Evolutionary conservation across 805 yeast species (phyloP), one percentile per base, ranked within the genome.

Genomic region (Ogataea wickerhamii): DNA sequence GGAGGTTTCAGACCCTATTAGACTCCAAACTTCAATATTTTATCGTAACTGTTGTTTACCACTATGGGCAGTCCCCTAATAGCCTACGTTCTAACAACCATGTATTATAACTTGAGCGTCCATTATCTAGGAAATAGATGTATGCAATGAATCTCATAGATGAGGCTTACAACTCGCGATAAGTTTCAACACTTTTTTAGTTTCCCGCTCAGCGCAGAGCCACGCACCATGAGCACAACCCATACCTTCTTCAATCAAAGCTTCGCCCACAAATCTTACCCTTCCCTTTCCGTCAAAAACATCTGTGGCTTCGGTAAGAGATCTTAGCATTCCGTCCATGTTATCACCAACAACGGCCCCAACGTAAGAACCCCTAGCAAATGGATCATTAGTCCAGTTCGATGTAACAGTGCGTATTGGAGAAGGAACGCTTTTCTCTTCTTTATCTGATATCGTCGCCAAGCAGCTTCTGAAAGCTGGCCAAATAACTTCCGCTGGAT

Each of bases 221-320:
- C 74, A 76, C 0, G 82, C 82, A 3, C 80, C 82, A 51, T 76
- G 80, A 3, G 69, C 78, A 55, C 80, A 76, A 1, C 80, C 81
- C 24, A 70, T 69, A 5, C 80, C 81, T 31, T 70, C 74, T 34
- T 61, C 58, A 19, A 62, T 63, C 6, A 78, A 62, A 43, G 74
- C 80, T 50, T 76, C 82, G 4, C 82, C 81, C 1, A 78, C 80
- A 60, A 76, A 76, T 28, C 79, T 58, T 20, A 76, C 64, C 17
- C 68, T 50, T 10, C 63, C 63, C 28, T 48, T 45, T 17, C 64
- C 65, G 25, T 61, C 60, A 34, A 61, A 55, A 19, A 71, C 70
- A 40, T 68, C 77, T 12, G 59, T 60, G 1, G 71, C 67, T 26
- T 66, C 58, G 3, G 45, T 37, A 20, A 71, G 49, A 2, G 70